These are phyloP conservation scores for Allium cepa DNA, from an alignment of 106 monocot species.

Conservation along the genomic window DNA sequence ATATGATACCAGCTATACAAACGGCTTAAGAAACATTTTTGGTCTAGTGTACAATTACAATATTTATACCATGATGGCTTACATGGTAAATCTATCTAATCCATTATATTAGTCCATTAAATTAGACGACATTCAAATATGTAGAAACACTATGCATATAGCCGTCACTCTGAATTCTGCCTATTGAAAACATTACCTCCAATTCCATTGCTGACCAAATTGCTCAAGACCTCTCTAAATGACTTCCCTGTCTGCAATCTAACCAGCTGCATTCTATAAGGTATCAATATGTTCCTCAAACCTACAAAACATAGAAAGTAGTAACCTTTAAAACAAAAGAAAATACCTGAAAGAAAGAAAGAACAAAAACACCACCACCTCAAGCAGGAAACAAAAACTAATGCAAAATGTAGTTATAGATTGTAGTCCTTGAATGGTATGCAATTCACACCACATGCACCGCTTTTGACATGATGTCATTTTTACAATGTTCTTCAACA, in stretches of 20 bases:
- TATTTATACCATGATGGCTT: neutral
- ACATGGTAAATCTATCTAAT: neutral
- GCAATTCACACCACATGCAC: no score
- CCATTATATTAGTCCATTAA: neutral
- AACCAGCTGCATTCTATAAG: conserved; percentile 85
- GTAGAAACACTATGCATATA: conserved; percentile 2
- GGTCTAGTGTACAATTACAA: neutral
- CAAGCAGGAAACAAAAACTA: no score
- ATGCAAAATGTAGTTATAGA: no score
- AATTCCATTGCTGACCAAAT: conserved; percentile 10
- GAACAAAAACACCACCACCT: no score
- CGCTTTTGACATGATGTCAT: no score
- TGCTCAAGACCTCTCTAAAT: conserved; percentile 24
- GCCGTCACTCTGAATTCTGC: conserved; percentile 4
- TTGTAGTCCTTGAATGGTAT: no score
- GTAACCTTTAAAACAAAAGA: no score
- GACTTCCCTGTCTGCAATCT: conserved; percentile 47
- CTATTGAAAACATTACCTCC: conserved; percentile 10
- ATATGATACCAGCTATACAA: neutral
- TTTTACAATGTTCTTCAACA: no score
- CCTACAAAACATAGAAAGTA: conserved; percentile 34
- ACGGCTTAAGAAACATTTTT: neutral
- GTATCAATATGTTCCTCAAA: conserved; percentile 74
- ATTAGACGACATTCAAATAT: neutral
- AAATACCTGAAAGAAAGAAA: no score